phyloP scores from a whole-genome alignment of 2,329 filamentous ascomycete genomes.

The Hypoxylon rubiginosum region DNA sequence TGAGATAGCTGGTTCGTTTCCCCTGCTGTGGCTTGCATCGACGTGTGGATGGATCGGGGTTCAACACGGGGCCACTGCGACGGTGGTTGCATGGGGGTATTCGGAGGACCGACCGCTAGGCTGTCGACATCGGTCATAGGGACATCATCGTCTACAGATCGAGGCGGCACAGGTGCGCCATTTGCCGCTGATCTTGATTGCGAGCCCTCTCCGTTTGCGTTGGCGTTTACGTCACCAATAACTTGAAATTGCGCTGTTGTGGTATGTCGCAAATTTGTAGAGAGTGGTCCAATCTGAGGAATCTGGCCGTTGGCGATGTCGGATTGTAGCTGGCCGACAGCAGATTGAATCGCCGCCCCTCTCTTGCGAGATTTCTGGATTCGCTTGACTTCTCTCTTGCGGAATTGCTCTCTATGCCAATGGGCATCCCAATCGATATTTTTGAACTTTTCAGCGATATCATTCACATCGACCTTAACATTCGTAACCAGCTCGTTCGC shows the following conservation, averaged over 20 bases:
- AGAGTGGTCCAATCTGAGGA: slow-evolving; percentile 58
- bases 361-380: slow-evolving; percentile 72
- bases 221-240: slow-evolving; percentile 70
- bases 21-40: slow-evolving; percentile 56
- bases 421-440: slow-evolving; percentile 85
- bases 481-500: slow-evolving; percentile 93
- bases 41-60: slow-evolving; percentile 51
- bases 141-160: slow-evolving; percentile 67
- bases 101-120: slow-evolving; percentile 59
- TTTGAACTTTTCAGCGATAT: slow-evolving; percentile 76
- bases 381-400: slow-evolving; percentile 67
- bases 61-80: slow-evolving; percentile 56
- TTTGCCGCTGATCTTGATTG: slow-evolving; percentile 63
- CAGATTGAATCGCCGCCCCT: slow-evolving; percentile 70
- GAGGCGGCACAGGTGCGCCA: slow-evolving; percentile 65
- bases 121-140: slow-evolving; percentile 71
- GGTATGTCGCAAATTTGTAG: slow-evolving; percentile 61
- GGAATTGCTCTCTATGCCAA: slow-evolving; percentile 78
- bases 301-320: slow-evolving; percentile 66
- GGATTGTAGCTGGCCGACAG: slow-evolving; percentile 63
- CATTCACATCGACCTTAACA: slow-evolving; percentile 91
- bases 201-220: slow-evolving; percentile 62
- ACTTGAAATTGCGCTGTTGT: slow-evolving; percentile 67
- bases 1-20: slow-evolving; percentile 74
- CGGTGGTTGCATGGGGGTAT: slow-evolving; percentile 64